A percentile compares a stretch with the other conserved stretches of the same genome.
Conservation (phyloP, 495 filamentous ascomycete species). For the Xylaria palmicola region DNA sequence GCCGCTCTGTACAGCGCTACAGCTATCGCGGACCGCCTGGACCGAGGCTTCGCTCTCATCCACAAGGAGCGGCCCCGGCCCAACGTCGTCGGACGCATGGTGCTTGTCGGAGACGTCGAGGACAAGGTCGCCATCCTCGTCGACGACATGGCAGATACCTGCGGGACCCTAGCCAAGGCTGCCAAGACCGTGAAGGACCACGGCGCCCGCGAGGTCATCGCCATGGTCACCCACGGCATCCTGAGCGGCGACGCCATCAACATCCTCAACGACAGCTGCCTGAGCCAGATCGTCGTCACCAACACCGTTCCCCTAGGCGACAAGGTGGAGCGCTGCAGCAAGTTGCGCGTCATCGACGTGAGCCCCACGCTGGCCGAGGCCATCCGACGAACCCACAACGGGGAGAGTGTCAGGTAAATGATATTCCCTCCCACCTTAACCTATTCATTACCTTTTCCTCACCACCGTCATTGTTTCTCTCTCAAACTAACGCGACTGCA, state of each 20-base stretch:
- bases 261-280: conserved; percentile 77
- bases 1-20: conserved; percentile 61
- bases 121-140: conserved; percentile 73
- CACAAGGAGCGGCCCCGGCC: conserved; percentile 96
- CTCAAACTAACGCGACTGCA: conserved; percentile 23
- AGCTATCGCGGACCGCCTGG: conserved; percentile 91
- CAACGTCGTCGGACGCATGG: conserved; percentile 96
- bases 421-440: not conserved
- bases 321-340: conserved; percentile 68
- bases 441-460: not conserved
- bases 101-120: conserved; percentile 65
- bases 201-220: conserved; percentile 82
- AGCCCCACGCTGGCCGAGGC: conserved; percentile 73
- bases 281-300: conserved; percentile 83
- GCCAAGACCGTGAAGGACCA: conserved; percentile 88
- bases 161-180: conserved; percentile 72
- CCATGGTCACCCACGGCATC: conserved; percentile 96
- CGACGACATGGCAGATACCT: conserved; percentile 92
- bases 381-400: conserved; percentile 91
- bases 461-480: too few relatives aligned
- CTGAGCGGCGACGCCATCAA: conserved; percentile 89
- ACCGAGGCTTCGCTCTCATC: conserved; percentile 95
- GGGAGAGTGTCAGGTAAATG: conserved; percentile 48
- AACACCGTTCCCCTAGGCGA: conserved; percentile 93
- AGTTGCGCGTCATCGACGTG: conserved; percentile 89